These are phyloP conservation scores for Ceratobasidium sp. DNA, from an alignment of 1,284 basidiomycete species.

Conservation along the genomic window DNA sequence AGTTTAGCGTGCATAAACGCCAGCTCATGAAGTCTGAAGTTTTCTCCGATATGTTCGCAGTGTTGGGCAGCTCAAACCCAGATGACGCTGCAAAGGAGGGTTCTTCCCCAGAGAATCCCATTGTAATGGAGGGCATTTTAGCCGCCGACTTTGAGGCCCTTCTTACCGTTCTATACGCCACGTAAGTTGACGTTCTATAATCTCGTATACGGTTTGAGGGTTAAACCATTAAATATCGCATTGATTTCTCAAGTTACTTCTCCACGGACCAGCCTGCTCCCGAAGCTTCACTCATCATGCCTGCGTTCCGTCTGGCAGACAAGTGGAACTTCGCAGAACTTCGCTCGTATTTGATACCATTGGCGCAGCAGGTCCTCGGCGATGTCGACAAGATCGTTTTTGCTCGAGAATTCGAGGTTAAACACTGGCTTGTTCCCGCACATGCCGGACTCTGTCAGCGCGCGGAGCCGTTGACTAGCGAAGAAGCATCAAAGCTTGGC, in stretches of 20 bases:
- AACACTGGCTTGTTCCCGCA: slow-evolving; percentile 59
- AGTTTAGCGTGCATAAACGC: slow-evolving; percentile 29
- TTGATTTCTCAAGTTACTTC: slow-evolving; percentile 7
- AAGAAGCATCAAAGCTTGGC: slow-evolving; percentile 59
- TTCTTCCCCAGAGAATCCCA: slow-evolving; percentile 19
- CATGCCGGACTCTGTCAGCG: slow-evolving; percentile 60
- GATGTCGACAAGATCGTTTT: slow-evolving; percentile 59
- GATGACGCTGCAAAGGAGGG: slow-evolving; percentile 17
- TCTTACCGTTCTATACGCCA: slow-evolving; percentile 20
- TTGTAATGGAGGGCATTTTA: slow-evolving; percentile 7
- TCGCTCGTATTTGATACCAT: neutral
- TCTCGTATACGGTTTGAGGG: neutral
- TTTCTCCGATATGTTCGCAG: slow-evolving; percentile 29
- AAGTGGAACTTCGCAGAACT: slow-evolving; percentile 25
- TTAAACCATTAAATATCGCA: neutral
- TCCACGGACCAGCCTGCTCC: neutral
- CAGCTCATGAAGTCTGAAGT: slow-evolving; percentile 33
- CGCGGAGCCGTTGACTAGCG: slow-evolving; percentile 55
- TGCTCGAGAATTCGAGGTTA: slow-evolving; percentile 58
- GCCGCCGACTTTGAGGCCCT: slow-evolving; percentile 25
- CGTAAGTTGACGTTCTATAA: neutral
- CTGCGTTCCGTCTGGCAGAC: slow-evolving; percentile 18
- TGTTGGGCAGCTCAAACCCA: neutral
- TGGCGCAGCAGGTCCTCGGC: slow-evolving; percentile 49
- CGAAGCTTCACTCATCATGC: slow-evolving; percentile 14